Percentiles rank a stretch among this genome's conserved stretches.
These are phyloP conservation scores for Neurospora tetrasperma DNA, from an alignment of 495 filamentous ascomycete genomes.

Conservation along the genomic window DNA sequence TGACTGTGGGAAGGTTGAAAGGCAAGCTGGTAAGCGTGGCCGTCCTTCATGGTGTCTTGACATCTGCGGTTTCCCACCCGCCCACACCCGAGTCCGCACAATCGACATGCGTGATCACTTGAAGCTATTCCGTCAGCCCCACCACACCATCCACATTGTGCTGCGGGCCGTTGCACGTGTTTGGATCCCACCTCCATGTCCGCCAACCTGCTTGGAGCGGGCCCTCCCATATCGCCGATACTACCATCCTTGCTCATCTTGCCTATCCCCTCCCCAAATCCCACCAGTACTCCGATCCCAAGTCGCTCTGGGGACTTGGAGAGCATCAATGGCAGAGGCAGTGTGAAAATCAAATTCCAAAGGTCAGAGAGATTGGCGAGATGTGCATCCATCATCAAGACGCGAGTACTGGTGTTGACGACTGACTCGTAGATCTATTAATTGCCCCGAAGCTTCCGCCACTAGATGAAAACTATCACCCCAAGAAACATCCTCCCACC, in stretches of 20 bases:
- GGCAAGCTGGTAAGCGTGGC: background rate
- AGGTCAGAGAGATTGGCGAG: background rate
- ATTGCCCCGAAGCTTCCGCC: background rate
- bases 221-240: background rate
- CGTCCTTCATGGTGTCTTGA: background rate
- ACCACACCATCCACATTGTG: background rate
- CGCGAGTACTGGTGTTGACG: background rate
- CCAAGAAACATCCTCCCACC: background rate
- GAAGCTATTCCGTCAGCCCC: background rate
- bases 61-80: background rate
- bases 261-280: conserved; percentile 2
- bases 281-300: conserved; percentile 15
- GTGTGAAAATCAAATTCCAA: background rate
- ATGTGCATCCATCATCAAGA: background rate
- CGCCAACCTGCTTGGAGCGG: conserved; percentile 3
- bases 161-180: background rate
- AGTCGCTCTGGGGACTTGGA: background rate
- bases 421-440: background rate
- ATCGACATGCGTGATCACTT: background rate
- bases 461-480: background rate
- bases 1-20: background rate
- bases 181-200: conserved; percentile 20
- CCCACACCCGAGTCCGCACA: background rate
- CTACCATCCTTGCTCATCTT: conserved; percentile 1
- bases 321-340: background rate